phyloP scores from a whole-genome alignment of 257 asterid species.

The Solanum phureja region DNA sequence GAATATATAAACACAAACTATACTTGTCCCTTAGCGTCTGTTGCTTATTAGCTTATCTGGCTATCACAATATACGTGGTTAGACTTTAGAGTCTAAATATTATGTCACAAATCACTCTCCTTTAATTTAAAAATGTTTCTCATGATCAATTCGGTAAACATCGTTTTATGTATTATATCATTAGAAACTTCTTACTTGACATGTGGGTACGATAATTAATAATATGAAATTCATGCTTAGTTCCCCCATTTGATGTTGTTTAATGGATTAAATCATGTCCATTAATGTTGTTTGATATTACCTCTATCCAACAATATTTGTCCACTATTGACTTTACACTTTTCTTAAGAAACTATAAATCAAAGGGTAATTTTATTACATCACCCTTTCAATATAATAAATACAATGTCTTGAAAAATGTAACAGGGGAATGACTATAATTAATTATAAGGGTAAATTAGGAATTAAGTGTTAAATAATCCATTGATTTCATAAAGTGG shows the following conservation, averaged over 20 bases:
- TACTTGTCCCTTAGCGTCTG: background rate
- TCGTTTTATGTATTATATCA: constrained; percentile 1
- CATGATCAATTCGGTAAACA: constrained; percentile 13
- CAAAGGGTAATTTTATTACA: too few species aligned
- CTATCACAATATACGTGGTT: background rate
- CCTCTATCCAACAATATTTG: too few species aligned
- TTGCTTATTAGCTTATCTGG: background rate
- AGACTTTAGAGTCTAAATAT: background rate
- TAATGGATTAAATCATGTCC: background rate
- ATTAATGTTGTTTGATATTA: background rate
- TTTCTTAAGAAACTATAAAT: too few species aligned
- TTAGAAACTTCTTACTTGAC: background rate
- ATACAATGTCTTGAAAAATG: too few species aligned
- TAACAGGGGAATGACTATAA: too few species aligned
- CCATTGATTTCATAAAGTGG: too few species aligned
- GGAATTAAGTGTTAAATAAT: too few species aligned
- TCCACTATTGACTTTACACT: too few species aligned
- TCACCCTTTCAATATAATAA: too few species aligned
- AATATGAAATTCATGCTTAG: background rate
- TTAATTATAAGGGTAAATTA: too few species aligned
- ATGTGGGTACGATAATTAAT: background rate
- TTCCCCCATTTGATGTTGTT: background rate
- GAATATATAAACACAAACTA: background rate
- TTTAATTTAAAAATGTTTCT: background rate
- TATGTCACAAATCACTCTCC: background rate